A percentile compares a stretch with the other conserved stretches of the same genome.
phyloP scores from a whole-genome alignment of 164 flowering plant species.

The Umbellularia californica region DNA sequence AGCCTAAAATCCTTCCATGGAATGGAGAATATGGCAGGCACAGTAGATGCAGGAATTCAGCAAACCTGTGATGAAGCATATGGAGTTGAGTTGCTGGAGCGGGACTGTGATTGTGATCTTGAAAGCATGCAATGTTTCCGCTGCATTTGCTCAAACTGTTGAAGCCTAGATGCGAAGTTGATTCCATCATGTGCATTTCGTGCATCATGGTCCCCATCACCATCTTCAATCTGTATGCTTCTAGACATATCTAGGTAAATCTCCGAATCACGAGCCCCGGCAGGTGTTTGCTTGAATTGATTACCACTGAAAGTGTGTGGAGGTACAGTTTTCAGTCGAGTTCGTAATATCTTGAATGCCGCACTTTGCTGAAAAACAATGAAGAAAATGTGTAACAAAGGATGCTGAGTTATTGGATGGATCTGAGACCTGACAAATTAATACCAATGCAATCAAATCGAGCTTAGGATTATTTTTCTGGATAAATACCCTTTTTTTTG shows the following conservation, averaged over 20 bases:
- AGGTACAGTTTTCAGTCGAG: slow-evolving; percentile 79
- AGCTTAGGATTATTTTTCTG: no score
- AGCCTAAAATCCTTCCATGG: no score
- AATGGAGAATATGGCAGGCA: no score
- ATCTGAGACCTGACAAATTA: not conserved
- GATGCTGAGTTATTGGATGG: not conserved
- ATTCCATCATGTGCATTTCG: slow-evolving; percentile 50
- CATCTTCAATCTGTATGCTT: slow-evolving; percentile 9
- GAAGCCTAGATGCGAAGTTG: slow-evolving; percentile 54
- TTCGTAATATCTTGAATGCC: slow-evolving; percentile 75
- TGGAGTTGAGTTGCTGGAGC: slow-evolving; percentile 23
- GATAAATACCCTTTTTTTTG: no score
- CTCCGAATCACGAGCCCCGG: slow-evolving; percentile 19
- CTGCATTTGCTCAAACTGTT: slow-evolving; percentile 74
- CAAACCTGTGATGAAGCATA: slow-evolving; percentile 48
- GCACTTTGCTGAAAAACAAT: slow-evolving; percentile 74
- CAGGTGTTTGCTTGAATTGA: slow-evolving; percentile 19
- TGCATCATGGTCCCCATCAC: slow-evolving; percentile 24
- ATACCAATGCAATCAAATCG: no score
- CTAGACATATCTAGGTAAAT: slow-evolving; percentile 11
- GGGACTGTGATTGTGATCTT: slow-evolving; percentile 40
- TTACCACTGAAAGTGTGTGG: slow-evolving; percentile 54
- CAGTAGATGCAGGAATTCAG: not conserved
- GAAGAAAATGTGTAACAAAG: not conserved
- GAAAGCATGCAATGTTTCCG: slow-evolving; percentile 55